phyloP scores from a whole-genome alignment of 352 stramenopile genomes.

The Globisporangium uncinulatum region DNA sequence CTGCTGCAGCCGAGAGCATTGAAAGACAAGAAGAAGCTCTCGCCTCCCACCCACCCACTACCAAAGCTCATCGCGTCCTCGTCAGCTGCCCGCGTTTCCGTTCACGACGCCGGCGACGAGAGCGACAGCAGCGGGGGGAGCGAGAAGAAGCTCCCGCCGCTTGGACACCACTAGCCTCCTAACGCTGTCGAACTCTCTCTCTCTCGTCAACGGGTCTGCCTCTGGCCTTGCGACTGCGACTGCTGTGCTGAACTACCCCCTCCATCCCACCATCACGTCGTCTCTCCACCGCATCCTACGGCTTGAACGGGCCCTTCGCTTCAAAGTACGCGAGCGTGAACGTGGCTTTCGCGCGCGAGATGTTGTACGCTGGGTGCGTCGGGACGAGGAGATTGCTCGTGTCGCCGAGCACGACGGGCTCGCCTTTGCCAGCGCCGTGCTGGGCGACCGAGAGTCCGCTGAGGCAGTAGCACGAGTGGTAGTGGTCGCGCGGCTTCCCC shows the following conservation, averaged over 20 bases:
- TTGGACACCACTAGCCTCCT: constrained; percentile 22
- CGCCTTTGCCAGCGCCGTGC: constrained; percentile 48
- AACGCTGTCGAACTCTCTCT: neutral
- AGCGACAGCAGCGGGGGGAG: constrained; percentile 18
- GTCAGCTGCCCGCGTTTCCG: constrained; percentile 23
- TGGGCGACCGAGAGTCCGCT: constrained; percentile 94
- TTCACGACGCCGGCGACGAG: constrained; percentile 6
- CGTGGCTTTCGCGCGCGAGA: constrained; percentile 79
- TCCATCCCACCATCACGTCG: too few relatives aligned
- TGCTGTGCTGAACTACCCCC: constrained; percentile 1
- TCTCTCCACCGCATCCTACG: constrained; percentile 1
- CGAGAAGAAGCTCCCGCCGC: constrained; percentile 38
- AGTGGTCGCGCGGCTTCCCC: constrained; percentile 95
- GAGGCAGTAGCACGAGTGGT: constrained; percentile 99
- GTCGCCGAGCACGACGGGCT: constrained; percentile 48
- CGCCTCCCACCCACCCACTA: constrained; percentile 23
- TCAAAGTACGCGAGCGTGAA: constrained; percentile 66
- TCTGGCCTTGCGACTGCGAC: constrained; percentile 6
- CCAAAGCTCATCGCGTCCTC: constrained; percentile 38
- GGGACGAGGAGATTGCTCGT: constrained; percentile 64
- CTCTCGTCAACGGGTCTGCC: neutral
- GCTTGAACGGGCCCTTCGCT: constrained; percentile 45
- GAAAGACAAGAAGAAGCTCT: constrained; percentile 16
- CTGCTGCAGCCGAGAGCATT: constrained; percentile 17
- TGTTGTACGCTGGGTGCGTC: constrained; percentile 93